Percentiles rank a stretch among this genome's conserved stretches.
These are phyloP conservation scores for Rhodotorula sp. DNA, from an alignment of 1,284 basidiomycete genomes.

Conservation along the genomic window DNA sequence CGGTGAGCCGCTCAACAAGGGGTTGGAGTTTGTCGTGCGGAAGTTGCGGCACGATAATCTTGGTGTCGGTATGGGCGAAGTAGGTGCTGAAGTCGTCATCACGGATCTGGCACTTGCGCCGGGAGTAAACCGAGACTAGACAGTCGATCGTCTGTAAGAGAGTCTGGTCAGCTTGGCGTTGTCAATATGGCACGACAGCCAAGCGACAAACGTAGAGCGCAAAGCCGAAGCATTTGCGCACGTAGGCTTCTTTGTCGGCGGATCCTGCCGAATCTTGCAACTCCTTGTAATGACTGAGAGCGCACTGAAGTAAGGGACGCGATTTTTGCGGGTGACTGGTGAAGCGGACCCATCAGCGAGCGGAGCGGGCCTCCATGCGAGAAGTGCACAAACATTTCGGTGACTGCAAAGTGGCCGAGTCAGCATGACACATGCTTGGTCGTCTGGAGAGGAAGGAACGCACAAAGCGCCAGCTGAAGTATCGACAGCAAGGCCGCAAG, in stretches of 20 bases:
- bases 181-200: too few relatives aligned
- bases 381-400: not conserved
- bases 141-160: conserved; percentile 12
- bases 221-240: conserved; percentile 19
- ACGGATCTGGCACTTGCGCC: conserved; percentile 5
- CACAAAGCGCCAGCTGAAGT: conserved; percentile 19
- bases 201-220: conserved; percentile 14
- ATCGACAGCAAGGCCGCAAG: conserved; percentile 23
- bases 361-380: not conserved
- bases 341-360: not conserved
- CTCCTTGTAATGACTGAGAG: conserved; percentile 20
- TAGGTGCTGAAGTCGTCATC: conserved; percentile 14
- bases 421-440: too few relatives aligned
- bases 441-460: not conserved
- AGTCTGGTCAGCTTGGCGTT: not conserved
- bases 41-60: conserved; percentile 19
- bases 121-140: conserved; percentile 13
- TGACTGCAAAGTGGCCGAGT: not conserved
- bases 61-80: conserved; percentile 25
- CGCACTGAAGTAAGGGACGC: not conserved
- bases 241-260: not conserved
- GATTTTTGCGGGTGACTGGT: not conserved
- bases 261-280: conserved; percentile 18
- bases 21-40: conserved; percentile 7
- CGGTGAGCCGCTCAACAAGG: conserved; percentile 3